Evolutionary conservation across 1,284 basidiomycete species (phyloP).

Genomic region (Lignosus rhinocerotis): DNA sequence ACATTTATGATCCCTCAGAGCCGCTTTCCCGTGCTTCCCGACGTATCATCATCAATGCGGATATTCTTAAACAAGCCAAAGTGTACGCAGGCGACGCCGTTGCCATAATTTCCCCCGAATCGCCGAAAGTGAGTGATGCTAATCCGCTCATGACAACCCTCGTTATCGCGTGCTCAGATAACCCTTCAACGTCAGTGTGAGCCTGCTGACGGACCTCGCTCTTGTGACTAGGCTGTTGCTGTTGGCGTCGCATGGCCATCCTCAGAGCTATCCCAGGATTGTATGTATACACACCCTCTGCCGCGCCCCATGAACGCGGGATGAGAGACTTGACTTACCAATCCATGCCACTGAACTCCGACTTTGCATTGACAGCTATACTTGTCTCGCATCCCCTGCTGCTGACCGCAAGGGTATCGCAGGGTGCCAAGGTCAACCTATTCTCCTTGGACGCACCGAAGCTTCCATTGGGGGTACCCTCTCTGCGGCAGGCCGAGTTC

Average conservation of each 20-base stretch:
- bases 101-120: constrained; percentile 47
- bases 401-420: constrained; percentile 56
- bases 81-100: constrained; percentile 72
- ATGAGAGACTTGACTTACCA: neutral
- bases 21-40: constrained; percentile 51
- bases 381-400: constrained; percentile 55
- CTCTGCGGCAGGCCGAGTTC: constrained; percentile 48
- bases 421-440: constrained; percentile 48
- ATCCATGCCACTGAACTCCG: constrained; percentile 1
- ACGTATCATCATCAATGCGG: constrained; percentile 68
- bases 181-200: constrained; percentile 6
- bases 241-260: constrained; percentile 75
- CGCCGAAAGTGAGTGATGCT: constrained; percentile 21
- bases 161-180: constrained; percentile 19
- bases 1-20: constrained; percentile 39
- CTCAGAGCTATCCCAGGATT: constrained; percentile 52
- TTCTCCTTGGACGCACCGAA: constrained; percentile 48
- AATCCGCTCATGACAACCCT: neutral
- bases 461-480: constrained; percentile 45
- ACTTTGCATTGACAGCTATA: constrained; percentile 42
- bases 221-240: constrained; percentile 48
- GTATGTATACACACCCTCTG: constrained; percentile 35
- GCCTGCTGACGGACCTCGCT: constrained; percentile 4
- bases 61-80: constrained; percentile 62
- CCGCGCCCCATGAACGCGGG: constrained; percentile 2